Conservation (phyloP, 225 moss, liverwort and hornwort genomes). For the Bryoerythrophyllum caledonicum region DNA sequence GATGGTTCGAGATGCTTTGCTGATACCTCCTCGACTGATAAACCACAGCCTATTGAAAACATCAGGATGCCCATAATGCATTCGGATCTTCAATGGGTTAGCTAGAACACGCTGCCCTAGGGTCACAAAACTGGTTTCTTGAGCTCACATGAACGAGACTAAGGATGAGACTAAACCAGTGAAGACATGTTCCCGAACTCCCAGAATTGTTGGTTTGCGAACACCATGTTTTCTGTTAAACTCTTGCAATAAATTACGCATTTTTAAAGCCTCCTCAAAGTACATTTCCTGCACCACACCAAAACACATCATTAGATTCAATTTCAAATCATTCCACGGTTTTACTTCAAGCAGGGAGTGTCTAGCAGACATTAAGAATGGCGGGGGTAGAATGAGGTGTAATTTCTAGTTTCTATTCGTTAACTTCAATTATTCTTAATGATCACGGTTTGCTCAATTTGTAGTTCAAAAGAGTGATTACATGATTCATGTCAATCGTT, state of each 20-base stretch:
- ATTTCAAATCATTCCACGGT: neutral
- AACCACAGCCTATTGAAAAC: conserved; percentile 98
- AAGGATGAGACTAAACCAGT: conserved; percentile 98
- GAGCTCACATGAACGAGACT: conserved; percentile 99
- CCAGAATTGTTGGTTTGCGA: conserved; percentile 94
- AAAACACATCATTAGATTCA: conserved; percentile 9
- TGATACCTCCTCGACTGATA: conserved; percentile 89
- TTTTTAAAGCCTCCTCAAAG: conserved; percentile 96
- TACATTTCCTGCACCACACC: conserved; percentile 79
- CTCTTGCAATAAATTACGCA: conserved; percentile 94
- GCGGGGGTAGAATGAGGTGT: no score
- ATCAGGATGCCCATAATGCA: conserved; percentile 99
- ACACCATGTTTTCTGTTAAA: conserved; percentile 66
- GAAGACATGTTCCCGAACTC: conserved; percentile 96
- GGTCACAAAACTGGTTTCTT: conserved; percentile 98
- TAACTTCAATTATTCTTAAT: neutral
- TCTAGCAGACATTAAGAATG: no score
- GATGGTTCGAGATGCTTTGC: conserved; percentile 95
- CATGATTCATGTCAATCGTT: conserved; percentile 99
- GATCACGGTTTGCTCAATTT: neutral
- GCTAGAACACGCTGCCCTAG: conserved; percentile 97
- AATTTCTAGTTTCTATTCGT: no score
- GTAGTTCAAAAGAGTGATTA: conserved; percentile 27
- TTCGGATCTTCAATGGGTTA: conserved; percentile 94
- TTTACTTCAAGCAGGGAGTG: no score